A percentile compares a stretch with the other conserved stretches of the same genome.
Conservation (phyloP, 495 filamentous ascomycete genomes). For the Penicillium lagena region DNA sequence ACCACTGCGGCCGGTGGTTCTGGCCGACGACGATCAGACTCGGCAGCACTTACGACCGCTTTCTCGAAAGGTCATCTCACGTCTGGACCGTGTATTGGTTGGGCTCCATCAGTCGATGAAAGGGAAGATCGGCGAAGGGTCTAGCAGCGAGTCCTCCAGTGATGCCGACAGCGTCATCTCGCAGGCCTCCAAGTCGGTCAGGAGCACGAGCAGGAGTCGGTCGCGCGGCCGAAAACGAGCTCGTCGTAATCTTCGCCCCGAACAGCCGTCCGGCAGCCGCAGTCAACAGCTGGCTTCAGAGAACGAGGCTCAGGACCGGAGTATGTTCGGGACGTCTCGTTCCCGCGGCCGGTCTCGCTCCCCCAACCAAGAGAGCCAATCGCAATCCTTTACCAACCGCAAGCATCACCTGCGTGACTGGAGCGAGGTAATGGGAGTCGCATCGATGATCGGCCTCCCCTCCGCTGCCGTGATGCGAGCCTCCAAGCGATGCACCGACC, state of each 20-base stretch:
- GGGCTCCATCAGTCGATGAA: conserved; percentile 59
- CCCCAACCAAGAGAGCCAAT: neutral
- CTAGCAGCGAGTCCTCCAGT: conserved; percentile 13
- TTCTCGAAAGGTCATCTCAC: conserved; percentile 54
- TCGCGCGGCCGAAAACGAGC: conserved; percentile 26
- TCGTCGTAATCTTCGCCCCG: conserved; percentile 2
- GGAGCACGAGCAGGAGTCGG: conserved; percentile 12
- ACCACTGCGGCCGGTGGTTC: conserved; percentile 34
- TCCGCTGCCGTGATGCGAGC: conserved; percentile 55
- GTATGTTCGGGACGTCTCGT: conserved; percentile 7
- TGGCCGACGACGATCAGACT: conserved; percentile 59
- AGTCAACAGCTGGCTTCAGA: conserved; percentile 1
- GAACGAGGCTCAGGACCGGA: conserved; percentile 1
- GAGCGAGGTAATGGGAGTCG: conserved; percentile 72
- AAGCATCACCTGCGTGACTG: conserved; percentile 59
- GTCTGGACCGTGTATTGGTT: conserved; percentile 59
- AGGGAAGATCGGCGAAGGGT: conserved; percentile 25
- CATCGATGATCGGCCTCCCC: conserved; percentile 62
- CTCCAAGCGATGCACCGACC: conserved; percentile 58
- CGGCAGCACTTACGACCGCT: conserved; percentile 54
- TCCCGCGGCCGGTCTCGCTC: conserved; percentile 12
- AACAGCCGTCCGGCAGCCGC: conserved; percentile 1
- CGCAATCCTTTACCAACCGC: neutral
- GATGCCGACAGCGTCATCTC: conserved; percentile 16
- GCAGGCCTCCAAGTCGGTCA: conserved; percentile 2